phyloP scores from a whole-genome alignment of 345 rosid genomes.

The Ailanthus altissimus region DNA sequence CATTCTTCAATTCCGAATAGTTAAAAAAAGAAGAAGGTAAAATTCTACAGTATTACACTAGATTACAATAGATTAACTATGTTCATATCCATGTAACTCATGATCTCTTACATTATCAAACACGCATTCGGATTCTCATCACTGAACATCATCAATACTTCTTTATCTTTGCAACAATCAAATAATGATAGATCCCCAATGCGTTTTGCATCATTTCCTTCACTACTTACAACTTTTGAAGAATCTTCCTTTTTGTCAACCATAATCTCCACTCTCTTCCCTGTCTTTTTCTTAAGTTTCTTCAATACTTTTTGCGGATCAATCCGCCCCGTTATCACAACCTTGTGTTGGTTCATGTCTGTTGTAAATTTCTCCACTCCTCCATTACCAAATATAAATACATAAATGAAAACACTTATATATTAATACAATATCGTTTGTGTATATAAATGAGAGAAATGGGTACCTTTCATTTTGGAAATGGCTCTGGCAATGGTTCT shows the following conservation, averaged over 20 bases:
- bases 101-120: conserved; percentile 45
- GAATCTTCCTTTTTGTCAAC: conserved; percentile 29
- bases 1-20: too few relatives aligned
- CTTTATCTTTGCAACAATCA: conserved; percentile 27
- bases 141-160: conserved; percentile 46
- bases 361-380: conserved; percentile 73
- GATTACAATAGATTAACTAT: too few relatives aligned
- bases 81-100: too few relatives aligned
- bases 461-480: conserved; percentile 61
- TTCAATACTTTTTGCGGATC: conserved; percentile 60
- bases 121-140: conserved; percentile 83
- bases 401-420: neutral
- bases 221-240: neutral
- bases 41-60: too few relatives aligned
- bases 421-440: too few relatives aligned
- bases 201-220: neutral
- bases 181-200: neutral
- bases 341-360: conserved; percentile 66
- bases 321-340: conserved; percentile 53
- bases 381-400: conserved; percentile 5
- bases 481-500: conserved; percentile 56
- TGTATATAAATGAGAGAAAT: neutral
- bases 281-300: conserved; percentile 70
- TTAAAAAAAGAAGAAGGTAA: too few relatives aligned
- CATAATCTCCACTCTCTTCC: conserved; percentile 58